Base-by-base conservation (phyloP, 352 stramenopile genomes). In the Elongisporangium prolatum region DNA sequence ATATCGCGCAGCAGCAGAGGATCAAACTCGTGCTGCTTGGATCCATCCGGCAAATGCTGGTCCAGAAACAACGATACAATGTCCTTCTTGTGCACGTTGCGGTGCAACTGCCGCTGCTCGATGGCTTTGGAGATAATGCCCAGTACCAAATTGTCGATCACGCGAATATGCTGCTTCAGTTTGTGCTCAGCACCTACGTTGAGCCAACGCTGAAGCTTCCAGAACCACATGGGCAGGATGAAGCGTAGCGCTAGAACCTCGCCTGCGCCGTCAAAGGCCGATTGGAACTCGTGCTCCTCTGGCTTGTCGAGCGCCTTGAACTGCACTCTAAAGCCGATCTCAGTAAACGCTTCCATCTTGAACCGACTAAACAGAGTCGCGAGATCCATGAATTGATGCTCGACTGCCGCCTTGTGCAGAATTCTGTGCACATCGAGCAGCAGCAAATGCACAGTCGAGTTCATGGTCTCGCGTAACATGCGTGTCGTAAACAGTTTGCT, bases 401-500 rank as follows among this genome's bases (percentile, higher is more conserved):
- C 34, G 3, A 54, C 22, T 2, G 54, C 57, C 0, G 61, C 50
- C 1, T 52, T 37, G 10, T 63, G 57, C 5, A 86, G 20, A 11
- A 79, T 58, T 0, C 61, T 21, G n/a, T 66, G 38, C 38, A 88
- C 55, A 1, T 53, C 38, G 0, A 56, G 40, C 1, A 61, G 52
- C 48, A 86, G 65, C 9, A 56, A 59, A 16, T 66, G 65, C 18
- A 86, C 57, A 0, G 51, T 52, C 3, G 50, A 16, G 0, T 61
- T 72, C 74, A 84, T 82, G 20, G 65, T 71, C 18, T 77, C 66
- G 17, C 68, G 59, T 6, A 88, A 37, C 7, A 65, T 22, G 9
- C 64, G 65, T 37, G 58, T 77, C 8, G 78, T 90, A 47, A 96
- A 95, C 21, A 97, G 83, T 50, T 95, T 84, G 52, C 80, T 96